phyloP scores from a whole-genome alignment of 306 rosid genomes.

The Fagus sylvatica region DNA sequence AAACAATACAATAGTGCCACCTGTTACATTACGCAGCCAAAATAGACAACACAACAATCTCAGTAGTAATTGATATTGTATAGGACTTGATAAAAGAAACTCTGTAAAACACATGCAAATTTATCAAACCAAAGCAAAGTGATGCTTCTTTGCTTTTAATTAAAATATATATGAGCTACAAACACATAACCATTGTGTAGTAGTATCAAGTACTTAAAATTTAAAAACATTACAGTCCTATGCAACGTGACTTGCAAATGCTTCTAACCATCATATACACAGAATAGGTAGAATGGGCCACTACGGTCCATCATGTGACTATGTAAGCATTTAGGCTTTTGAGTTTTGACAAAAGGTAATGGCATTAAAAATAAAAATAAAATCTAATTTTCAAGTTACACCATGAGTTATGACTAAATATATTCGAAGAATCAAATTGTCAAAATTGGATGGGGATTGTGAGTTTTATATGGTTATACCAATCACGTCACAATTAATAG shows the following conservation, averaged over 20 bases:
- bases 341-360: no score
- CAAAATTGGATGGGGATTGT: neutral
- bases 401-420: neutral
- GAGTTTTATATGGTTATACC: neutral
- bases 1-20: conserved; percentile 77
- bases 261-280: conserved; percentile 6
- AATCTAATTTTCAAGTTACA: no score
- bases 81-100: conserved; percentile 20
- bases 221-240: conserved; percentile 20
- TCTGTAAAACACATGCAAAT: conserved; percentile 1
- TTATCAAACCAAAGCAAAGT: conserved; percentile 3
- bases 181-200: no score
- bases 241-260: conserved; percentile 6
- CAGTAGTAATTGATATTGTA: conserved; percentile 11
- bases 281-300: no score
- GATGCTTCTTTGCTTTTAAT: neutral
- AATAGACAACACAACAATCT: conserved; percentile 19
- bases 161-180: conserved; percentile 12
- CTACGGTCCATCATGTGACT: no score
- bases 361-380: no score
- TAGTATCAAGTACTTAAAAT: no score
- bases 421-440: neutral
- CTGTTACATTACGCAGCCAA: conserved; percentile 51
- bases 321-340: no score
- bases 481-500: conserved; percentile 18